Evolutionary conservation across 345 rosid genomes (phyloP), one percentile per base, ranked within the genome.

Genomic region (Lepidium aucheri): DNA sequence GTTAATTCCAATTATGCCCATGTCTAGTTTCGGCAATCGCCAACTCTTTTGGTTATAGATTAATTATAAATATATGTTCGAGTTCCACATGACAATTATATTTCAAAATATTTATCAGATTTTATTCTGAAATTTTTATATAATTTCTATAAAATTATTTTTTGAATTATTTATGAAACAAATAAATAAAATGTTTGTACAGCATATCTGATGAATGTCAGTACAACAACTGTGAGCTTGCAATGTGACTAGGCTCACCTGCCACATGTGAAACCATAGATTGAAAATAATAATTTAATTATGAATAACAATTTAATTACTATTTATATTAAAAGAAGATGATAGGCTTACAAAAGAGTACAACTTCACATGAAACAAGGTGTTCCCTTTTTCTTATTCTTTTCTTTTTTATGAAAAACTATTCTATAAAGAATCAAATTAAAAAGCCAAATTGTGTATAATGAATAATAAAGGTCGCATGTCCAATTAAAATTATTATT

Each of bases 311-410:
- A 20, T 20, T 24, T 26, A 26, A 26, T 28, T 28, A 6, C 4
- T 28, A 56, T 15, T 34, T 34, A 6, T 30, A 7, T 46, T 17
- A 2, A 6, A 18, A 33, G 12, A 55, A 15, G 17, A 56, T 9
- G 43, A 60, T 4, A 36, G 63, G 28, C 6, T 62, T 44, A 41
- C 56, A 9, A 17, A 41, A 53, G 45, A 13, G 41, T 26, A 1
- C 2, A 53, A n/a, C 57, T 45, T 70, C 75, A 70, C 69, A 63
- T 70, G 69, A 53, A 62, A 54, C 69, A 63, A 45, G 56, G 54
- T 70, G 68, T 63, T 62, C 63, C 32, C 30, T 13, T 34, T 55
- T 47, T 53, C 28, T 7, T 56, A n/a, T 3, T 51, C 8, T 26
- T 53, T 9, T 32, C 5, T 13, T 53, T 4, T 26, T 28, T 28